Base-by-base conservation (phyloP, 306 rosid genomes). In the Cicer bijugum region DNA sequence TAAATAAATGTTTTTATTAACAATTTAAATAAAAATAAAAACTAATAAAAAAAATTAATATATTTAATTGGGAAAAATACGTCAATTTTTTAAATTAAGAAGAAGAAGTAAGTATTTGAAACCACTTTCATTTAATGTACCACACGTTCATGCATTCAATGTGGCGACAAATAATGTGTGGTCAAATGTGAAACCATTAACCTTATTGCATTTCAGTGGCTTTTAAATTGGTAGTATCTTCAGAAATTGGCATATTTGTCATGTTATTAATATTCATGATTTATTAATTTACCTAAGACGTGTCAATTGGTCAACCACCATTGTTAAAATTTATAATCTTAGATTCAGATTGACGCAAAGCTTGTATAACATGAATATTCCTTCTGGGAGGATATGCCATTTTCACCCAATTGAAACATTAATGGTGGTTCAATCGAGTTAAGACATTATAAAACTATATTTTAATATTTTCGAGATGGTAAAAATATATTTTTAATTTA, bases 171-270 rank as follows among this genome's bases (percentile, higher is more conserved):
- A 28, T 40, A 2, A 23, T 45, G 14, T 8, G 9, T 12, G 40
- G 59, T 56, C 68, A 66, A 67, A 56, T 67, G 38, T 8, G 33
- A 4, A 2, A 9, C 3, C 3, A 55, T 37, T 1, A 64, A 23
- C 35, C 51, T 12, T 46, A 50, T 1, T 10, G 56, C 33, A 65
- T 23, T 48, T 75, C 2, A 55, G 57, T 44, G 70, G 19, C 37
- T 67, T 35, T 69, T 16, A 12, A 70, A 50, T 48, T 8, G 8
- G 12, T 68, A 12, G 17, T 68, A 57, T 61, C 81, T 76, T 67
- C 50, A 44, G 14, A 42, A 66, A 9, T 15, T 45, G 74, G 40
- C 9, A 9, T 23, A 63, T 12, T 51, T 6, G 6, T 19, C 42
- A 42, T 50, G 5, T 17, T 62, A 55, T 10, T n/a, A 12, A 12